Evolutionary conservation across 1,284 basidiomycete genomes (phyloP).

Genomic region (Papiliotrema nemorosa): DNA sequence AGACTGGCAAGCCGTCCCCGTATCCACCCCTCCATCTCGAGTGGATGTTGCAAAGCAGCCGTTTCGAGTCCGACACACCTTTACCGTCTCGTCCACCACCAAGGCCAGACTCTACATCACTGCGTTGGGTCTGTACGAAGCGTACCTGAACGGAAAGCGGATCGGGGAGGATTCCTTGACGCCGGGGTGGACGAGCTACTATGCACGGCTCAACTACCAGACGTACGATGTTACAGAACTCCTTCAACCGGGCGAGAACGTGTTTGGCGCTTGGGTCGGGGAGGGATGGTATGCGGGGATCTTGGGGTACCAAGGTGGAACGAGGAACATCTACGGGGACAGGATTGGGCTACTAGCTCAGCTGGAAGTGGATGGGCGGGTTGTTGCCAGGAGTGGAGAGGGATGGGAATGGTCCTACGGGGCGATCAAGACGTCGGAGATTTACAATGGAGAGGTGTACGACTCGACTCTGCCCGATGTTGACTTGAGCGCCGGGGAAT

Average conservation of each 20-base stretch:
- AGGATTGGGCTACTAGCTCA: constrained; percentile 25
- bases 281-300: constrained; percentile 40
- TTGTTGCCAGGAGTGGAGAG: constrained; percentile 14
- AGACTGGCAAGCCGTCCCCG: constrained; percentile 25
- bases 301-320: constrained; percentile 20
- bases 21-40: constrained; percentile 1
- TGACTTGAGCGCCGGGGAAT: not conserved
- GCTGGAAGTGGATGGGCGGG: constrained; percentile 25
- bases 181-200: constrained; percentile 43
- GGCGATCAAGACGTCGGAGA: constrained; percentile 22
- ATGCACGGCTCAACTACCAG: constrained; percentile 36
- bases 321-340: constrained; percentile 29
- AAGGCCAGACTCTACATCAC: constrained; percentile 37
- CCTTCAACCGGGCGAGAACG: constrained; percentile 24
- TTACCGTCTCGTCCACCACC: constrained; percentile 7
- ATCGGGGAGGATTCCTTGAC: constrained; percentile 38
- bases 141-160: constrained; percentile 30
- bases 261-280: constrained; percentile 23
- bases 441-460: constrained; percentile 37
- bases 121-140: constrained; percentile 39
- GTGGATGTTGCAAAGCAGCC: constrained; percentile 19
- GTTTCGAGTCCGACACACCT: constrained; percentile 16
- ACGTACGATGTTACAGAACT: constrained; percentile 27
- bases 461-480: constrained; percentile 13
- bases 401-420: constrained; percentile 22